Conservation (phyloP, 345 rosid genomes). For the Salix arbutifolia region DNA sequence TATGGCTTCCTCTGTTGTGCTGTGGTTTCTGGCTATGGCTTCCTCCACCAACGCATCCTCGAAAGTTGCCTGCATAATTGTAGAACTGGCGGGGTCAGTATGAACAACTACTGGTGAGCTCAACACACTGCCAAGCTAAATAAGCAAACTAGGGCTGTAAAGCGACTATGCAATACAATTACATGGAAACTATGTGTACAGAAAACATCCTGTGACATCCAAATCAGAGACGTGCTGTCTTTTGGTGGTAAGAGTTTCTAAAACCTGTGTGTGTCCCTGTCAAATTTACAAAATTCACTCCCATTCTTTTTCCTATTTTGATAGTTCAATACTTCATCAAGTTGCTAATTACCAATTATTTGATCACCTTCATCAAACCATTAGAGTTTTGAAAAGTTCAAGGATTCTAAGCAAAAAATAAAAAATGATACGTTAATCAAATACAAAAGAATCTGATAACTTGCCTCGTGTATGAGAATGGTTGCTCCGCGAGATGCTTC, state of each 20-base stretch:
- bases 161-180: neutral
- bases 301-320: neutral
- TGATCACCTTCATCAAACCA: neutral
- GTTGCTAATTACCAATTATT: neutral
- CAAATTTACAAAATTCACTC: too few relatives aligned
- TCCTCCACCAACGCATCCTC: slow-evolving; percentile 88
- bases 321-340: neutral
- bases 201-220: too few relatives aligned
- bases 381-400: neutral
- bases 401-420: neutral
- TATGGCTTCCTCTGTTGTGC: slow-evolving; percentile 93
- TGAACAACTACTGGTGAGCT: neutral
- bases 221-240: too few relatives aligned
- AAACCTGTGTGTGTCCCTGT: too few relatives aligned
- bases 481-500: slow-evolving; percentile 81
- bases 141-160: neutral
- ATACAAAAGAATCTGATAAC: neutral
- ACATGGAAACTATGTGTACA: neutral
- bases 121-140: neutral
- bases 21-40: slow-evolving; percentile 85
- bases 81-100: slow-evolving; percentile 1
- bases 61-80: slow-evolving; percentile 71
- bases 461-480: slow-evolving; percentile 88
- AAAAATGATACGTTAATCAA: neutral
- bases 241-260: too few relatives aligned